These are phyloP conservation scores for Baudoinia panamericana DNA, from an alignment of 495 filamentous ascomycete species.

Conservation along the genomic window DNA sequence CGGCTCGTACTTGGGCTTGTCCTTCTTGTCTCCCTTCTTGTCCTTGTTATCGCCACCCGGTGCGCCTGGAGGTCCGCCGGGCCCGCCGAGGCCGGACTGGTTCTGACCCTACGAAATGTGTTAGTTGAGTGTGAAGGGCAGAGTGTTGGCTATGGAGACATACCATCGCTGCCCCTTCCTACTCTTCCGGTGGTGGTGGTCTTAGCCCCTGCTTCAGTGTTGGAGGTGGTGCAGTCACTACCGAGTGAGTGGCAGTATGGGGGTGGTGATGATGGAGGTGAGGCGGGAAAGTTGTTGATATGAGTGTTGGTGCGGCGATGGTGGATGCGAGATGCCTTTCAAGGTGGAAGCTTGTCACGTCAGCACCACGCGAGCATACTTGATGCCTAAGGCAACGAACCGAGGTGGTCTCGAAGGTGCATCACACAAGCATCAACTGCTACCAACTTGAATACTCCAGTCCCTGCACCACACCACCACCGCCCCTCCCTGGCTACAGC, in stretches of 20 bases:
- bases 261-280: neutral
- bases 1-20: conserved; percentile 98
- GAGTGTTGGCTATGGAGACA: neutral
- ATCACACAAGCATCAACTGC: no score
- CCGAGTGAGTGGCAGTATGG: neutral
- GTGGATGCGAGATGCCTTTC: no score
- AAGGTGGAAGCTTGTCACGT: no score
- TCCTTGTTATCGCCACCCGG: conserved; percentile 17
- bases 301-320: neutral
- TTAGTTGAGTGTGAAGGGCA: conserved; percentile 5
- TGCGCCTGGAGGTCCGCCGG: conserved; percentile 19
- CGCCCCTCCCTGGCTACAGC: no score
- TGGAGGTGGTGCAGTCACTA: no score
- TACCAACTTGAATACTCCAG: no score
- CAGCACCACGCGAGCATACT: neutral
- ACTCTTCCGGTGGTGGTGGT: no score
- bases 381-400: no score
- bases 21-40: conserved; percentile 51
- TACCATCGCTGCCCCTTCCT: no score
- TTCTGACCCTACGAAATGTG: conserved; percentile 14
- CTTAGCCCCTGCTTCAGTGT: no score
- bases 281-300: neutral
- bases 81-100: conserved; percentile 19
- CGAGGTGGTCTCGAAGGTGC: no score
- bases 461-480: no score